Evolutionary conservation across 179 eudicot species (phyloP).

Genomic region (Beta lomatogona): DNA sequence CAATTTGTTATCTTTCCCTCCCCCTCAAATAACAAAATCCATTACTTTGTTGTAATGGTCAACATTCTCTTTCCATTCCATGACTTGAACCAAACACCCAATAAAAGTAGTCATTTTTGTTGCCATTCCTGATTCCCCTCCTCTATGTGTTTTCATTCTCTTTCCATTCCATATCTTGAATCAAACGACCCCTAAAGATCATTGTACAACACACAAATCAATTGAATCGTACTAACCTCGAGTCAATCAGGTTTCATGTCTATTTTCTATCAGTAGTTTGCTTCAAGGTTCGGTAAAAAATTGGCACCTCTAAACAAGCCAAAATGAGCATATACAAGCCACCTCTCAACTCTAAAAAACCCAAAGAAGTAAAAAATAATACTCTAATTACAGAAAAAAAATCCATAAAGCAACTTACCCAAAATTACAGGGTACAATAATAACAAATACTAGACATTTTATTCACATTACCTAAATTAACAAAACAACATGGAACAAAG

Average conservation of each 20-base stretch:
- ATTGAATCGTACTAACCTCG: background rate
- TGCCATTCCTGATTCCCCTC: too few relatives aligned
- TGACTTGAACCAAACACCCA: too few relatives aligned
- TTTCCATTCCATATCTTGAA: too few relatives aligned
- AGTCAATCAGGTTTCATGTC: background rate
- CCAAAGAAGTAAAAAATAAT: background rate
- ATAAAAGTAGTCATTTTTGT: too few relatives aligned
- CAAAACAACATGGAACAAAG: background rate
- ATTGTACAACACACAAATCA: background rate
- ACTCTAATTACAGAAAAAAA: background rate
- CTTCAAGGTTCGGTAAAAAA: too few relatives aligned
- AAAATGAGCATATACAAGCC: background rate
- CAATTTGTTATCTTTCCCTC: too few relatives aligned
- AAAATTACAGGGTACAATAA: background rate
- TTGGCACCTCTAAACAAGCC: background rate
- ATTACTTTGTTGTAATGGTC: too few relatives aligned
- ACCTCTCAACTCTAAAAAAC: background rate
- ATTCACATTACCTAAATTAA: background rate
- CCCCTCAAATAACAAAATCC: too few relatives aligned
- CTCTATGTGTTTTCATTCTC: too few relatives aligned
- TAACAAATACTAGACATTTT: background rate
- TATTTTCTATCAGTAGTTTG: background rate
- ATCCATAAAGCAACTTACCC: background rate
- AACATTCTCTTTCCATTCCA: too few relatives aligned
- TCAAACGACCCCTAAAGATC: too few relatives aligned